Evolutionary conservation across 2,329 filamentous ascomycete species (phyloP).

Genomic region (Colletotrichum siamense): DNA sequence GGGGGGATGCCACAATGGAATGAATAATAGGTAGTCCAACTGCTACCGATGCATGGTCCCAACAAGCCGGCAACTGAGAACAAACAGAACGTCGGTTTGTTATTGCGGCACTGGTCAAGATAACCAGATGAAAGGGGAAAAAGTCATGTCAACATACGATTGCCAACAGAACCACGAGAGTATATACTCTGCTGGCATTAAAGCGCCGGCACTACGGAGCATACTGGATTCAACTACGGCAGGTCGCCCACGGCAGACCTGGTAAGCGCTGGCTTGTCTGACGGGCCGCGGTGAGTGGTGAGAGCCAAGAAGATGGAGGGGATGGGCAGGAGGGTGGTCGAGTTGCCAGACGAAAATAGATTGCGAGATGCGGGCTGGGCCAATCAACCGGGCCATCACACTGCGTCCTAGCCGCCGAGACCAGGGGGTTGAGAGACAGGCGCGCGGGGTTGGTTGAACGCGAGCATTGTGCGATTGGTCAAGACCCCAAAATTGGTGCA

Average conservation of each 20-base stretch:
- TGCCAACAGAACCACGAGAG: conserved; percentile 3
- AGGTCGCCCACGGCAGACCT: conserved; percentile 5
- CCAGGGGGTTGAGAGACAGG: conserved; percentile 17
- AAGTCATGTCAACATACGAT: background rate
- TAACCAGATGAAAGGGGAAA: conserved; percentile 1
- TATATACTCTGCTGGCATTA: conserved; percentile 18
- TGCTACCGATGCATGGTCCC: conserved; percentile 20
- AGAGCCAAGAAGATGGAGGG: conserved; percentile 11
- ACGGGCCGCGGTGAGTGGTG: conserved; percentile 17
- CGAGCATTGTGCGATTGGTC: conserved; percentile 10
- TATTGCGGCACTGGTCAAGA: background rate
- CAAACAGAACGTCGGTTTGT: background rate
- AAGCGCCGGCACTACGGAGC: background rate
- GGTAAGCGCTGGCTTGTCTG: conserved; percentile 21
- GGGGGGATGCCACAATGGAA: background rate
- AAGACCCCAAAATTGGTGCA: background rate
- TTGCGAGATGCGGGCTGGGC: conserved; percentile 19
- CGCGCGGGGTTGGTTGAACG: conserved; percentile 23
- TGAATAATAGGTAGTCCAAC: conserved; percentile 4
- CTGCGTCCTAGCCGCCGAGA: conserved; percentile 31
- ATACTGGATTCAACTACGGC: background rate
- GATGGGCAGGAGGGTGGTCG: background rate
- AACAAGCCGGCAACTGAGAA: background rate
- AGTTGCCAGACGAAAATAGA: conserved; percentile 20
- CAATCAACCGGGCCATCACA: conserved; percentile 36